These are phyloP conservation scores for Ananas comosus DNA, from an alignment of 176 grass and related monocot species.

Conservation along the genomic window DNA sequence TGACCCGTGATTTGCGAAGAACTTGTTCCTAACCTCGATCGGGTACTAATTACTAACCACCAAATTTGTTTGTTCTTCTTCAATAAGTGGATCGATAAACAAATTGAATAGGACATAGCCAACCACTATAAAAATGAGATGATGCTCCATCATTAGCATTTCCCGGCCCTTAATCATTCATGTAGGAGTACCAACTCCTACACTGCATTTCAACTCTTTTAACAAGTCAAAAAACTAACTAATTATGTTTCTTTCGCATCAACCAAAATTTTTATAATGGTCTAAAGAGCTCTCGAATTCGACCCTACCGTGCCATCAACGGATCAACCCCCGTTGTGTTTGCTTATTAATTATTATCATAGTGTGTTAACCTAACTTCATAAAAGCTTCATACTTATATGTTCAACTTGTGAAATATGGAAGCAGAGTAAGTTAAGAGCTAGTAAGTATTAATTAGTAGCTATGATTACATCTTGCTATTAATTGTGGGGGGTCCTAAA, in stretches of 20 bases:
- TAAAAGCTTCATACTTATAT: slow-evolving; percentile 2
- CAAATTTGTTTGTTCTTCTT: background rate
- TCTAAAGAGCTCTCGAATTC: background rate
- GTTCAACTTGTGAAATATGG: background rate
- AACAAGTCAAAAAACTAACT: background rate
- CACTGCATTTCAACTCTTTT: background rate
- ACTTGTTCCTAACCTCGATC: background rate
- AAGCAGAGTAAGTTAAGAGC: too few species aligned
- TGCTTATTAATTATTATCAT: too few species aligned
- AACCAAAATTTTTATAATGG: background rate
- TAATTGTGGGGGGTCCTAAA: too few species aligned
- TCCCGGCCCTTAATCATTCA: background rate
- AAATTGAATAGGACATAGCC: background rate
- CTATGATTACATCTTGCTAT: too few species aligned
- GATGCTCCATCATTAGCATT: background rate
- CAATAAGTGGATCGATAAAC: background rate
- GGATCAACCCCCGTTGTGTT: too few species aligned
- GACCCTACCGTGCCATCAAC: slow-evolving; percentile 24
- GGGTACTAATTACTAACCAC: background rate
- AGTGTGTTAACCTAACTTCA: slow-evolving; percentile 7
- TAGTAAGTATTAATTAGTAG: too few species aligned
- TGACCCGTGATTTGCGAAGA: background rate
- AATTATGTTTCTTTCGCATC: background rate
- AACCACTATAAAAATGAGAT: background rate
- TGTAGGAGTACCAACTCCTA: background rate